Conservation (phyloP, 1,284 basidiomycete species). For the Irpex rosettiformis region DNA sequence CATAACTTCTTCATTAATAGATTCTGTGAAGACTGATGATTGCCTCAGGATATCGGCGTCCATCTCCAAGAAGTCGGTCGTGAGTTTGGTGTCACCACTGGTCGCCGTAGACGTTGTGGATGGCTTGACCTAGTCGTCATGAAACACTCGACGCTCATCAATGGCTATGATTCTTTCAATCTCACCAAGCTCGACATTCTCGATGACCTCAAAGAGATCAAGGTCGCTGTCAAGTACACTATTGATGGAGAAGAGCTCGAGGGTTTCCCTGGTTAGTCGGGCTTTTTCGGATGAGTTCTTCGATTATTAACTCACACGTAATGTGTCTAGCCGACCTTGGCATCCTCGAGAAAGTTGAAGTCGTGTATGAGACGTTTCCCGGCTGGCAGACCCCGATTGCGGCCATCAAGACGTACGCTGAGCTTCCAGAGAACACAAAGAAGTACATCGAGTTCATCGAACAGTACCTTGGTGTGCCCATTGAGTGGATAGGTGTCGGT, state of each 20-base stretch:
- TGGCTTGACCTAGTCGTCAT: slow-evolving; percentile 98
- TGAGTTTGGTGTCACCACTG: slow-evolving; percentile 93
- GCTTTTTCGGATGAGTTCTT: not conserved
- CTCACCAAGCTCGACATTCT: slow-evolving; percentile 96
- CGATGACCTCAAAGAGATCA: slow-evolving; percentile 85
- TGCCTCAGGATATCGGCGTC: slow-evolving; percentile 70
- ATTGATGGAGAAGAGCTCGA: slow-evolving; percentile 75
- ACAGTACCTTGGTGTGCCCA: slow-evolving; percentile 70
- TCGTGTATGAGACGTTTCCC: slow-evolving; percentile 87
- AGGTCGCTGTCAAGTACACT: slow-evolving; percentile 82
- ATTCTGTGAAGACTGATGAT: not conserved
- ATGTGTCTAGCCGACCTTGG: slow-evolving; percentile 94
- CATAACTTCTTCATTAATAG: not conserved
- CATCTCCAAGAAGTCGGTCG: slow-evolving; percentile 93
- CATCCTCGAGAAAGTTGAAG: slow-evolving; percentile 76
- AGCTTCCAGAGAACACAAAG: slow-evolving; percentile 83
- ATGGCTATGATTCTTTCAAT: slow-evolving; percentile 93
- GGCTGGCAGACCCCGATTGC: slow-evolving; percentile 91
- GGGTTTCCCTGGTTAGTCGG: slow-evolving; percentile 79
- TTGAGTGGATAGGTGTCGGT: slow-evolving; percentile 93
- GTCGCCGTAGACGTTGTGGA: slow-evolving; percentile 88
- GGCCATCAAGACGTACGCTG: slow-evolving; percentile 63
- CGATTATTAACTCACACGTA: not conserved
- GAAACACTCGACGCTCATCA: slow-evolving; percentile 91
- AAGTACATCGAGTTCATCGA: slow-evolving; percentile 91